Evolutionary conservation across 2,329 filamentous ascomycete species (phyloP).

Genomic region (Penicillium psychrosexuale): DNA sequence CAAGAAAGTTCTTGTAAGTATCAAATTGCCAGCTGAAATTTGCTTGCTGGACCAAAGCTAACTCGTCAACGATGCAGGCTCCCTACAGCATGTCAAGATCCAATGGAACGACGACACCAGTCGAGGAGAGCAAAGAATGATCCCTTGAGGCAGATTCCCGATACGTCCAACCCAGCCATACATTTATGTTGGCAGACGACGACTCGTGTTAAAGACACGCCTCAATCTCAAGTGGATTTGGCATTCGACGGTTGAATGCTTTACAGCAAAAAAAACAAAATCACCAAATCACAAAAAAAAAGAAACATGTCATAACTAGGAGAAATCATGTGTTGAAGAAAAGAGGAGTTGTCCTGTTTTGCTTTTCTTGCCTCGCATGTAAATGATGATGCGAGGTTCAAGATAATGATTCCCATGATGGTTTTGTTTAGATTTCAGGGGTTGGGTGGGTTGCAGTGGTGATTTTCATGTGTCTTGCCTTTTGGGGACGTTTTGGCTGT

Average conservation of each 20-base stretch:
- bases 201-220: not conserved
- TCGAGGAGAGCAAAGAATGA: slow-evolving; percentile 30
- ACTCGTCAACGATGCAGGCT: slow-evolving; percentile 47
- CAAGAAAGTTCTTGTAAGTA: slow-evolving; percentile 83
- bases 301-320: not conserved
- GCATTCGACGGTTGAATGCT: not conserved
- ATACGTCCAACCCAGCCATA: not conserved
- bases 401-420: slow-evolving; percentile 5
- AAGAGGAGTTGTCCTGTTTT: not conserved
- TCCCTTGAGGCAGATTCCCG: not conserved
- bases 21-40: not conserved
- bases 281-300: not conserved
- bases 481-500: not conserved
- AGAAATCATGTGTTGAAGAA: not conserved
- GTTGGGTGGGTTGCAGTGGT: not conserved
- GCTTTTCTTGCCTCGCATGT: not conserved
- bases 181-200: not conserved
- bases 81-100: slow-evolving; percentile 70
- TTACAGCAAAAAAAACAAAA: not conserved
- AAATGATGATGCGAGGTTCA: not conserved
- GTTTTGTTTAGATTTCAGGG: slow-evolving; percentile 10
- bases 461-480: slow-evolving; percentile 1
- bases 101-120: slow-evolving; percentile 61
- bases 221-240: not conserved
- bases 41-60: slow-evolving; percentile 2